Percentiles rank a stretch among this genome's conserved stretches.
phyloP scores from a whole-genome alignment of 352 stramenopile genomes.

The Phytophthora vignae region DNA sequence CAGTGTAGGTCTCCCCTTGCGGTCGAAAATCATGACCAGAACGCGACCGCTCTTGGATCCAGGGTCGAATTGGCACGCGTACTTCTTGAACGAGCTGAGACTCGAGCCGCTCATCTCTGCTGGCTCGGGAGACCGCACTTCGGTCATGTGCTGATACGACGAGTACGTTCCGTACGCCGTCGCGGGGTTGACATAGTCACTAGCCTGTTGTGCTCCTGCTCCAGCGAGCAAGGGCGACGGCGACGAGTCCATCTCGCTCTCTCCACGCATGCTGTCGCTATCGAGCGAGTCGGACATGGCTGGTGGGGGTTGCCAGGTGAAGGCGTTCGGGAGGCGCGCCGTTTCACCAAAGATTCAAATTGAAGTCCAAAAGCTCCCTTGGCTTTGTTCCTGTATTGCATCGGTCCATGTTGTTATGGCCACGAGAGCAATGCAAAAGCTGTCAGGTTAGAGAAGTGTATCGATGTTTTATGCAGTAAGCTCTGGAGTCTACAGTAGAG shows the following conservation, averaged over 20 bases:
- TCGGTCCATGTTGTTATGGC: no score
- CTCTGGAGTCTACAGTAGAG: no score
- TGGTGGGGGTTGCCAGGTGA: no score
- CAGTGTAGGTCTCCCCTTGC: constrained; percentile 48
- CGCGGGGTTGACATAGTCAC: constrained; percentile 22
- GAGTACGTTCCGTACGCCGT: constrained; percentile 40
- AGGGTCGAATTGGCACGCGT: constrained; percentile 53
- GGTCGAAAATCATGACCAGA: constrained; percentile 58
- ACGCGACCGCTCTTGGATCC: constrained; percentile 46
- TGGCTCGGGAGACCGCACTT: constrained; percentile 24
- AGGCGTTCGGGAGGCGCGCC: no score
- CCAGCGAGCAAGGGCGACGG: constrained; percentile 29
- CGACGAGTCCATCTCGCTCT: constrained; percentile 16
- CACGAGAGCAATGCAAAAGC: no score
- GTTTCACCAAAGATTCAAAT: constrained; percentile 23
- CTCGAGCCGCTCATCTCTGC: constrained; percentile 15
- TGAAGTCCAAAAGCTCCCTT: not conserved
- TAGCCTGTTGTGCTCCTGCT: constrained; percentile 7
- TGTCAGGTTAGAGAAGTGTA: no score
- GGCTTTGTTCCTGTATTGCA: no score
- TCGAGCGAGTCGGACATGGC: constrained; percentile 15
- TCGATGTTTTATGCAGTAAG: no score
- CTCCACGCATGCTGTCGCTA: constrained; percentile 18
- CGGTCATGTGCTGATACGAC: constrained; percentile 31
- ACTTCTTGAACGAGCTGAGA: constrained; percentile 34